A percentile compares a stretch with the other conserved stretches of the same genome.
Evolutionary conservation across 345 rosid genomes (phyloP).

Genomic region (Acer campestre): DNA sequence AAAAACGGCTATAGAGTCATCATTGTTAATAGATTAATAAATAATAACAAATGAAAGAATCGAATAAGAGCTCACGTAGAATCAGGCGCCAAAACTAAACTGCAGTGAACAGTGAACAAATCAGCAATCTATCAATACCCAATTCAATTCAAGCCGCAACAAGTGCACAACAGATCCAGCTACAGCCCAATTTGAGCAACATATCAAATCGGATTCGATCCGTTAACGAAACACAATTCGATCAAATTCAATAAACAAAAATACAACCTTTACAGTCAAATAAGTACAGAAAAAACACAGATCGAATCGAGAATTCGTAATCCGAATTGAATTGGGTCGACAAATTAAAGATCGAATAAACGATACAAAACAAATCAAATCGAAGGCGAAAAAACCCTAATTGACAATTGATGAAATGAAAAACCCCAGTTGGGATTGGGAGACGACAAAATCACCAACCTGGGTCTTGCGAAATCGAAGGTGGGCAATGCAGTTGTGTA

Average conservation of each 20-base stretch:
- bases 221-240: conserved; percentile 9
- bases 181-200: background rate
- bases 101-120: background rate
- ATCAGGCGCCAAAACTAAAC: background rate
- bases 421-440: background rate
- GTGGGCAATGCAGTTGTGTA: conserved; percentile 28
- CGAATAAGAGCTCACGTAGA: background rate
- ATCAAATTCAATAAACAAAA: background rate
- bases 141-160: background rate
- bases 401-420: background rate
- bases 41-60: background rate
- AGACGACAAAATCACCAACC: conserved; percentile 25
- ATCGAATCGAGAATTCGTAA: conserved; percentile 20
- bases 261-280: background rate
- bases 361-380: background rate
- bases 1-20: background rate
- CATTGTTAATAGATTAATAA: background rate
- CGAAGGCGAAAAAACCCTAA: background rate
- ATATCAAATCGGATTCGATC: conserved; percentile 27
- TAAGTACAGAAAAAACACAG: background rate
- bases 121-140: background rate
- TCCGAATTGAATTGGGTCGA: conserved; percentile 14
- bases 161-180: background rate
- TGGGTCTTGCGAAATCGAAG: conserved; percentile 7
- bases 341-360: conserved; percentile 20